Percentiles rank a stretch among this genome's conserved stretches.
These are phyloP conservation scores for Quercus lobata DNA, from an alignment of 331 rosid species.

Conservation along the genomic window DNA sequence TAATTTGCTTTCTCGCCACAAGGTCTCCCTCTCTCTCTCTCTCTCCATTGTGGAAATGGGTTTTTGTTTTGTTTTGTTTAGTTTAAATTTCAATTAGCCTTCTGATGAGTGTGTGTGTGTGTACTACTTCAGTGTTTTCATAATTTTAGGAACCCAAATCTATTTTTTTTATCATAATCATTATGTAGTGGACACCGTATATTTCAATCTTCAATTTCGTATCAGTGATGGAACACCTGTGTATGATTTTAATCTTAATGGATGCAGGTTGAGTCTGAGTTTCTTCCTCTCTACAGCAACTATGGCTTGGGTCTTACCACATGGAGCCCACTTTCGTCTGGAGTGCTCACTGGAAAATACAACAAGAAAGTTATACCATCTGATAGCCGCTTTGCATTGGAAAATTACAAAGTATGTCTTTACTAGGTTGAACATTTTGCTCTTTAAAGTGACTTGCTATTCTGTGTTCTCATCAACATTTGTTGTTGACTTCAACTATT, in stretches of 20 bases:
- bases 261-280: conserved; percentile 81
- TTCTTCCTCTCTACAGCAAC: conserved; percentile 67
- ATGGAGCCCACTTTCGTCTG: conserved; percentile 97
- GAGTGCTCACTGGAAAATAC: conserved; percentile 97
- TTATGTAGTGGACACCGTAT: too few relatives aligned
- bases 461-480: not conserved
- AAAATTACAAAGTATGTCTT: conserved; percentile 76
- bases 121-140: too few relatives aligned
- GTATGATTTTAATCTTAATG: not conserved
- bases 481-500: not conserved
- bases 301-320: conserved; percentile 86
- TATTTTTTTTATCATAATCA: too few relatives aligned
- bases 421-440: not conserved
- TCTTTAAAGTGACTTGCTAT: not conserved
- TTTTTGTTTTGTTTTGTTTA: too few relatives aligned
- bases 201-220: too few relatives aligned
- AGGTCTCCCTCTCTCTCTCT: conserved; percentile 30
- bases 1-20: conserved; percentile 78
- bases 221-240: not conserved
- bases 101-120: too few relatives aligned
- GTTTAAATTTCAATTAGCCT: too few relatives aligned
- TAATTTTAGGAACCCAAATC: too few relatives aligned
- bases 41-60: too few relatives aligned
- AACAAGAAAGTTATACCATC: conserved; percentile 76
- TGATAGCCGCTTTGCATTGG: conserved; percentile 92